phyloP scores from a whole-genome alignment of 345 rosid species.

The Eucalyptus victrix region DNA sequence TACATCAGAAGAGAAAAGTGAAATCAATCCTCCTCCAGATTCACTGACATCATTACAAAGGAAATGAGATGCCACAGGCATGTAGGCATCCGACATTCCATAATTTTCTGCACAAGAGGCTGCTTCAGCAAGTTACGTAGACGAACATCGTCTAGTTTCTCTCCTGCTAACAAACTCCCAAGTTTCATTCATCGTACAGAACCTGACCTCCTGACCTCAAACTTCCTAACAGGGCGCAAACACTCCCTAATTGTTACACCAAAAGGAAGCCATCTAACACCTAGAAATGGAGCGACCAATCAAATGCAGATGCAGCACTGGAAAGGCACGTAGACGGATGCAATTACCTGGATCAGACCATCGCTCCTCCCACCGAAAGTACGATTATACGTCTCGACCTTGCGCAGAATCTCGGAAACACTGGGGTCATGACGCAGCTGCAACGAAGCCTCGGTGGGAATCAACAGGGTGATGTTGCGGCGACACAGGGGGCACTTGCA shows the following conservation, averaged over 20 bases:
- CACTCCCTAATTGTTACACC: neutral
- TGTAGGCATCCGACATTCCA: neutral
- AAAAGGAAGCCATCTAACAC: neutral
- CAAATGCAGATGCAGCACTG: neutral
- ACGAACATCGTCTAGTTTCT: neutral
- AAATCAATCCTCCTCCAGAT: neutral
- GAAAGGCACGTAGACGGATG: neutral
- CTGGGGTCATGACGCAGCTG: slow-evolving; percentile 26
- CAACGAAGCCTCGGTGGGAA: slow-evolving; percentile 52
- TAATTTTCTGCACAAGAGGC: neutral
- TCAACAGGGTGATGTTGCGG: slow-evolving; percentile 65
- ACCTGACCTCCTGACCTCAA: neutral
- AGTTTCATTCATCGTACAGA: neutral
- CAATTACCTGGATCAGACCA: slow-evolving; percentile 53
- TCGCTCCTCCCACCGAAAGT: slow-evolving; percentile 39
- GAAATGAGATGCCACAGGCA: neutral
- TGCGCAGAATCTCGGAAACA: slow-evolving; percentile 34
- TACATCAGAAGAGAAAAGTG: neutral
- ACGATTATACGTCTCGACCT: slow-evolving; percentile 64
- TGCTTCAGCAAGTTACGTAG: neutral
- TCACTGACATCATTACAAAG: neutral
- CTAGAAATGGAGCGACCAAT: neutral
- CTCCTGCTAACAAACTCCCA: neutral
- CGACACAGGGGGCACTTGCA: slow-evolving; percentile 93
- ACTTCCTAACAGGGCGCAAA: neutral